phyloP scores from a whole-genome alignment of 208 protist species.

The Hexamita inflata region DNA sequence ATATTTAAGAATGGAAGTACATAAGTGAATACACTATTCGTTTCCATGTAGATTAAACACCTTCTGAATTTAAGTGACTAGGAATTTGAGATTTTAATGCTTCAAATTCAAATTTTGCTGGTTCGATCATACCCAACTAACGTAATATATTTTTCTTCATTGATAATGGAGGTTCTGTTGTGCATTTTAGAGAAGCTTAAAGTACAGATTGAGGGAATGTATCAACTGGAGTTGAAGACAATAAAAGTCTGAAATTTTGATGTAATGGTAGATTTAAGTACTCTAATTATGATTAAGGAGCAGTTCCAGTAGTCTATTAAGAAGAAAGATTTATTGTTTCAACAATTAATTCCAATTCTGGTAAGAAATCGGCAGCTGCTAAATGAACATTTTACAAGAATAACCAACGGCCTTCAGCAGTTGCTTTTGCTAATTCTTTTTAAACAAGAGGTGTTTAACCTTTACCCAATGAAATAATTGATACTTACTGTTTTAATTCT shows the following conservation, averaged over 20 bases:
- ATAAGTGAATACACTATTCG: constrained; percentile 83
- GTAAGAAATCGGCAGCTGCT: constrained; percentile 77
- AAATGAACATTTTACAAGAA: constrained; percentile 94
- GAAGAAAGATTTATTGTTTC: constrained; percentile 62
- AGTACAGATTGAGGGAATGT: constrained; percentile 89
- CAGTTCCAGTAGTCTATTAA: neutral
- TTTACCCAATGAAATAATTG: constrained; percentile 83
- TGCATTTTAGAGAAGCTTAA: constrained; percentile 93
- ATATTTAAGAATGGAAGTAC: constrained; percentile 87
- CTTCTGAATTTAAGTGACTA: too few relatives aligned
- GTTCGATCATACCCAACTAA: neutral
- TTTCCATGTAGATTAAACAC: constrained; percentile 60
- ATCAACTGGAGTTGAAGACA: constrained; percentile 85
- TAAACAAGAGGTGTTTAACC: constrained; percentile 82
- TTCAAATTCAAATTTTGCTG: neutral
- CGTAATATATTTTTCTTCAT: constrained; percentile 69
- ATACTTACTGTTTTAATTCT: constrained; percentile 74
- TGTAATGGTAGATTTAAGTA: constrained; percentile 39
- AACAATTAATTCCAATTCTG: constrained; percentile 77
- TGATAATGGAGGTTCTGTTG: constrained; percentile 88
- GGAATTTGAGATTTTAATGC: neutral
- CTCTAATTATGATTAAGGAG: neutral
- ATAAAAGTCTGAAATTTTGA: constrained; percentile 82
- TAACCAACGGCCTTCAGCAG: constrained; percentile 78
- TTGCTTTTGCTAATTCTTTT: constrained; percentile 68